Evolutionary conservation across 2,329 filamentous ascomycete genomes (phyloP).

Genomic region (Colletotrichum lindemuthianum): DNA sequence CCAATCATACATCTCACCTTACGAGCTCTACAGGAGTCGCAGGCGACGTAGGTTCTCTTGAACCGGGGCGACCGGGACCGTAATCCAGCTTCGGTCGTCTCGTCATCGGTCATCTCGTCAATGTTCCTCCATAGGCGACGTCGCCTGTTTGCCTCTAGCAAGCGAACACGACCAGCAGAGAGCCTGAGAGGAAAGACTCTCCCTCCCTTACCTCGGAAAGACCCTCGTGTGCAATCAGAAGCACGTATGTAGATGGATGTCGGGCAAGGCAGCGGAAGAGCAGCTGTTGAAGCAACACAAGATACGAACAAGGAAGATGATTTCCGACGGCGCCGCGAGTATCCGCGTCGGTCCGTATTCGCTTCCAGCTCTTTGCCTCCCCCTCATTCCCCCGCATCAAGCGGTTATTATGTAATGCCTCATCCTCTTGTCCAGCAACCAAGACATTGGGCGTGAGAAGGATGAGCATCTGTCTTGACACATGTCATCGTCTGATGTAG

Average conservation of each 20-base stretch:
- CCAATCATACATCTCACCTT: constrained; percentile 33
- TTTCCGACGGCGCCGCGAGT: constrained; percentile 6
- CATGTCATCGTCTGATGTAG: no score
- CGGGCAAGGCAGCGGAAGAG: no score
- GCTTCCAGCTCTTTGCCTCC: background rate
- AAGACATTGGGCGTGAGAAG: no score
- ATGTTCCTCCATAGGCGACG: no score
- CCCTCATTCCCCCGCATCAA: constrained; percentile 1
- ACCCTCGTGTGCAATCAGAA: background rate
- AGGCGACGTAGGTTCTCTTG: constrained; percentile 32
- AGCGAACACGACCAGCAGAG: no score
- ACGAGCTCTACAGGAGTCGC: constrained; percentile 31
- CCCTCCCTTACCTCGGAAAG: background rate
- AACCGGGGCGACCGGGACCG: constrained; percentile 1
- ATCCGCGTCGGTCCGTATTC: constrained; percentile 27
- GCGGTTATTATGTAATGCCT: background rate
- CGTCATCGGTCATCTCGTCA: background rate
- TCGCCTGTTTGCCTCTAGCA: no score
- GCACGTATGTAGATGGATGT: background rate
- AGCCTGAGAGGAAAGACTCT: no score
- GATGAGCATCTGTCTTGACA: no score
- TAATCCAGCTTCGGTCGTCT: background rate
- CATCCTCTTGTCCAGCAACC: background rate
- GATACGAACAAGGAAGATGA: background rate
- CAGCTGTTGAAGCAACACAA: background rate